Evolutionary conservation across 176 grass and related monocot species (phyloP).

Genomic region (Saccharum officinarum): DNA sequence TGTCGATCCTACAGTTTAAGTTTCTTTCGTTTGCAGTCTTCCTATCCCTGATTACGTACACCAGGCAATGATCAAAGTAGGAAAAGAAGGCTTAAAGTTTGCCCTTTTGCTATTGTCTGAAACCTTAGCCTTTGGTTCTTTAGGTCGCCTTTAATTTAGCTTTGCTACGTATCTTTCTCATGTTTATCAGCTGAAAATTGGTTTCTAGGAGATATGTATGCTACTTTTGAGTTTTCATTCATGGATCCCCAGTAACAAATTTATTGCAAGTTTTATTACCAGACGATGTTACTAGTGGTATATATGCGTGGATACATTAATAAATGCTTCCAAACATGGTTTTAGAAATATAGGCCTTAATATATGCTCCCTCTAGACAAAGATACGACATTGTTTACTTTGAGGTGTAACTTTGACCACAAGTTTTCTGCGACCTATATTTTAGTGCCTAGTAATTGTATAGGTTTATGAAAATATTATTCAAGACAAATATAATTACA

Average conservation of each 20-base stretch:
- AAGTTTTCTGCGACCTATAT: background rate
- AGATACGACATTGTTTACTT: background rate
- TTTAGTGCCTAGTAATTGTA: background rate
- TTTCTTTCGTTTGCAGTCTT: conserved; percentile 26
- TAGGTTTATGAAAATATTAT: background rate
- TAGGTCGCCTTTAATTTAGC: conserved; percentile 56
- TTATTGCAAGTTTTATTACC: background rate
- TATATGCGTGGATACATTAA: background rate
- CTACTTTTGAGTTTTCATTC: background rate
- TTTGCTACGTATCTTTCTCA: conserved; percentile 31
- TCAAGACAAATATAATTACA: background rate
- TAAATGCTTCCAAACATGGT: background rate
- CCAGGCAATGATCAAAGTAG: conserved; percentile 55
- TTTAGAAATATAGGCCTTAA: background rate
- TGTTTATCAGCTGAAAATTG: conserved; percentile 18
- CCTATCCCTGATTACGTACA: conserved; percentile 47
- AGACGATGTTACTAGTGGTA: background rate
- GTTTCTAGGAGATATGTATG: background rate
- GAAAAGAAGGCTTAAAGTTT: conserved; percentile 52
- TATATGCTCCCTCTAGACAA: background rate
- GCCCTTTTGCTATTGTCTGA: conserved; percentile 35
- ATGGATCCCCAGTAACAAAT: background rate
- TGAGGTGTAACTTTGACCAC: background rate
- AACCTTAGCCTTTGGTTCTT: conserved; percentile 51
- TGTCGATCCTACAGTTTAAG: conserved; percentile 39